phyloP scores from a whole-genome alignment of 176 grass and related monocot species.

The bread wheat (Triticum aestivum) region DNA sequence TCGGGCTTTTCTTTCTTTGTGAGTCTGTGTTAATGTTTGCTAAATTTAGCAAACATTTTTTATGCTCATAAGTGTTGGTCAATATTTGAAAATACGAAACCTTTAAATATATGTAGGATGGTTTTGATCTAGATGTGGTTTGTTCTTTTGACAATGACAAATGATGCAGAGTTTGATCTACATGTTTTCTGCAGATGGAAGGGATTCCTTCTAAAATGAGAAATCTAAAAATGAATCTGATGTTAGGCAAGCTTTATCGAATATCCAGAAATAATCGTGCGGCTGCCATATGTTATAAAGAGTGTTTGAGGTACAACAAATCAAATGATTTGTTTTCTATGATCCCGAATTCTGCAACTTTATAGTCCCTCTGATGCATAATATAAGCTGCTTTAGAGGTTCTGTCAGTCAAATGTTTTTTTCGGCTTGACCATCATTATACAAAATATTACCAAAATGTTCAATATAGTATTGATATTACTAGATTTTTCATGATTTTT shows the following conservation, averaged over 20 bases:
- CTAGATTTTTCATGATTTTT: neutral
- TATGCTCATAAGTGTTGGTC: neutral
- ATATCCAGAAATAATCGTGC: constrained; percentile 81
- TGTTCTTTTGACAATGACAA: neutral
- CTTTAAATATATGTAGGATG: neutral
- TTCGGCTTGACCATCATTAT: neutral
- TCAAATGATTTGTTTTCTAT: constrained; percentile 16
- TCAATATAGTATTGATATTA: neutral
- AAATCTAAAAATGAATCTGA: constrained; percentile 88
- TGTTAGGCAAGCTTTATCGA: constrained; percentile 85
- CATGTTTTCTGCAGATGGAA: constrained; percentile 78
- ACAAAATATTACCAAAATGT: neutral
- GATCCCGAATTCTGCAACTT: neutral
- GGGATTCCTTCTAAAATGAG: constrained; percentile 88
- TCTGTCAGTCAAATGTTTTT: neutral
- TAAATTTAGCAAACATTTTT: neutral
- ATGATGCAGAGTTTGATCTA: neutral
- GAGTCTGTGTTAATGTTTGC: neutral
- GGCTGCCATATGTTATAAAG: constrained; percentile 85
- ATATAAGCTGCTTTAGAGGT: neutral
- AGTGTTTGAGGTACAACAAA: constrained; percentile 75
- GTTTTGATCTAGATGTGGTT: neutral
- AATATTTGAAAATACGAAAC: neutral
- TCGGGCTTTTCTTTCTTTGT: neutral
- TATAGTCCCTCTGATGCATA: neutral